phyloP scores from a whole-genome alignment of 176 grass and related monocot genomes.

The Microstegium vimineum region DNA sequence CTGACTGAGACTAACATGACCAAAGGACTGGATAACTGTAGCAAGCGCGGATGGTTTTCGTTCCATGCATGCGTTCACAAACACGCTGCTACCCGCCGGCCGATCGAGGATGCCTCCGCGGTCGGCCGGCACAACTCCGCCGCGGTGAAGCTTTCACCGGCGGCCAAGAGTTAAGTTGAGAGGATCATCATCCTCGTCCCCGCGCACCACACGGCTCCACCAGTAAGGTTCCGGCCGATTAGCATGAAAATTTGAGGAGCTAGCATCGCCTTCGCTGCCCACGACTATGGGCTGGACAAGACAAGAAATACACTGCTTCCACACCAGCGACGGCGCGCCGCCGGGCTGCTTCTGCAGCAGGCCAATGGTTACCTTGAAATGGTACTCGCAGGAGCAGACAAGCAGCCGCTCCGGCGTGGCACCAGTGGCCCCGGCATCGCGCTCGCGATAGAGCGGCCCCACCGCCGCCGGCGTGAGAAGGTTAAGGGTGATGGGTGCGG shows the following conservation, averaged over 20 bases:
- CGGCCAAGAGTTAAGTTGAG: background rate
- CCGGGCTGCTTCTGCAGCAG: background rate
- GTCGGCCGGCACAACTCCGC: background rate
- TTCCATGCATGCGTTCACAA: background rate
- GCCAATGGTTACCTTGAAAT: background rate
- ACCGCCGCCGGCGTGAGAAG: background rate
- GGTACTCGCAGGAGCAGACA: background rate
- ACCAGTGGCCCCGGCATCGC: background rate
- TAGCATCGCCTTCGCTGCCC: background rate
- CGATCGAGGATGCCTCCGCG: background rate
- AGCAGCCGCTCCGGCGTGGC: background rate
- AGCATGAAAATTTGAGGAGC: background rate
- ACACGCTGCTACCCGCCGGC: background rate
- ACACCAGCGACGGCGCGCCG: background rate
- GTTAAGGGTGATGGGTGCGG: background rate
- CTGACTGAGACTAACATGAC: background rate
- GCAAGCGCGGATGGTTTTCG: background rate
- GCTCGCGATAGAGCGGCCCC: background rate
- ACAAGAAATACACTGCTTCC: background rate
- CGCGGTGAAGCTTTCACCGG: too few species aligned
- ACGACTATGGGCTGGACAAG: background rate
- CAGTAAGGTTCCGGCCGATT: background rate
- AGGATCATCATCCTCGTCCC: background rate
- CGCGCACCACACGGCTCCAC: background rate
- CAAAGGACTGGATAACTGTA: background rate